These are phyloP conservation scores for Leishmania turanica DNA, from an alignment of 208 protist genomes.

Conservation along the genomic window DNA sequence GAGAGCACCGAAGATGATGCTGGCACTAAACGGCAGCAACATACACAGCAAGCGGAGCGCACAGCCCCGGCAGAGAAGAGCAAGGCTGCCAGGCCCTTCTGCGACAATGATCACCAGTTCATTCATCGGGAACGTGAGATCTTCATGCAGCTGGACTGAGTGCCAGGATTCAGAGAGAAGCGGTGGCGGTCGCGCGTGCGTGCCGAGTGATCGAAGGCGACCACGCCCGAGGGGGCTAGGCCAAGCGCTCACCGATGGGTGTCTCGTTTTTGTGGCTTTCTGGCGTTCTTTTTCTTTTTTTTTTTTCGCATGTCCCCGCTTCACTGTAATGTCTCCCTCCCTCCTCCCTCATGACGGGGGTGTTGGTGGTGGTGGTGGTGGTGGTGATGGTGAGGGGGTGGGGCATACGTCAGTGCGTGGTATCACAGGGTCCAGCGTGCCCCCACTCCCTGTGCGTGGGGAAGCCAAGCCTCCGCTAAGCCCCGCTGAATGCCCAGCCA, in stretches of 20 bases:
- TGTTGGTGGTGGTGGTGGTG: no score
- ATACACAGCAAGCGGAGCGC: not conserved
- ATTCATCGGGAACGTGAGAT: constrained; percentile 33
- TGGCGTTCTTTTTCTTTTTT: not conserved
- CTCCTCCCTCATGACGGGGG: not conserved
- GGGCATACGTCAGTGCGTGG: not conserved
- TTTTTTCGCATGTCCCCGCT: no score
- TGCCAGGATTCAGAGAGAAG: not conserved
- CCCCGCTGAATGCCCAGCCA: not conserved
- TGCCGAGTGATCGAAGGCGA: not conserved
- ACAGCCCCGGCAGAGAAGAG: not conserved
- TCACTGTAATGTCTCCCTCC: no score
- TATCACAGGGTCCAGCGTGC: no score
- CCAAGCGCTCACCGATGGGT: not conserved
- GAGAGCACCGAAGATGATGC: not conserved
- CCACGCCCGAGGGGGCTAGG: not conserved
- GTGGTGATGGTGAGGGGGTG: no score
- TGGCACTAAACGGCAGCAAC: not conserved
- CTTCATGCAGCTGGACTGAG: constrained; percentile 17
- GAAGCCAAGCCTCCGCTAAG: no score
- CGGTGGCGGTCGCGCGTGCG: not conserved
- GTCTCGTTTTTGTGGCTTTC: not conserved
- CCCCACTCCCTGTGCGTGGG: no score
- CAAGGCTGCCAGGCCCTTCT: constrained; percentile 14
- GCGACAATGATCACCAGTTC: constrained; percentile 29